These are phyloP conservation scores for Takashimella koratensis DNA, from an alignment of 1,284 basidiomycete genomes.

Conservation along the genomic window DNA sequence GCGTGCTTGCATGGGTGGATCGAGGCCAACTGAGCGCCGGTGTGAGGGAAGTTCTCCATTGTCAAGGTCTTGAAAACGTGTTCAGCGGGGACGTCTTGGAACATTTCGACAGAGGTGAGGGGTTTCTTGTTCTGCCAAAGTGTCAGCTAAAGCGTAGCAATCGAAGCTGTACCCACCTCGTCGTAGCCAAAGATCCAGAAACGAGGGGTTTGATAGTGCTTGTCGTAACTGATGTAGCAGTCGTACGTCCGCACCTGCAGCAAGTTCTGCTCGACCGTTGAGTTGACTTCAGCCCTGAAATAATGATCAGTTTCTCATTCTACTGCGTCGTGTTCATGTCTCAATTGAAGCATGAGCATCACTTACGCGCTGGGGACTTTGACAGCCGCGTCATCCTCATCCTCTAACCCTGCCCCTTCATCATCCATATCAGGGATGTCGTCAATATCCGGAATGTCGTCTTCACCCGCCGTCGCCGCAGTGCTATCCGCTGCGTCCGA, in stretches of 20 bases:
- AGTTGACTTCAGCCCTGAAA: conserved; percentile 52
- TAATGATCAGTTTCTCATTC: no score
- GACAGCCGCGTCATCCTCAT: conserved; percentile 62
- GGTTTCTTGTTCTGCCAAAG: conserved; percentile 70
- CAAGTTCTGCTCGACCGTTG: conserved; percentile 60
- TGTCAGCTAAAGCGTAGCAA: not conserved
- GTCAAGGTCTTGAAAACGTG: conserved; percentile 99
- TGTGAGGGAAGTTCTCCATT: conserved; percentile 96
- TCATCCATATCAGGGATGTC: conserved; percentile 93
- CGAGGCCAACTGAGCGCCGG: conserved; percentile 74
- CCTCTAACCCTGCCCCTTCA: conserved; percentile 64
- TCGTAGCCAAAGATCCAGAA: conserved; percentile 95
- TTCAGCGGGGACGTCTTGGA: conserved; percentile 95
- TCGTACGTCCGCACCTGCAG: conserved; percentile 97
- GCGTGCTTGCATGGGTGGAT: conserved; percentile 99
- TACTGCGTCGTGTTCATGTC: no score
- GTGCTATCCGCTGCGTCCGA: not conserved
- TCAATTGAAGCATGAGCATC: not conserved
- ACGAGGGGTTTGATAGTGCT: conserved; percentile 94
- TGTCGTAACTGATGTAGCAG: conserved; percentile 98
- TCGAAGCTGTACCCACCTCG: conserved; percentile 59
- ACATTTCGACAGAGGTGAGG: conserved; percentile 82
- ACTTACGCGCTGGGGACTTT: conserved; percentile 37
- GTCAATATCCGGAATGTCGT: conserved; percentile 73
- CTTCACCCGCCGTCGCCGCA: conserved; percentile 26